Percentiles rank a stretch among this genome's conserved stretches.
Conservation (phyloP, 2,329 filamentous ascomycete species). For the Pseudopyrenochaeta lycopersici region DNA sequence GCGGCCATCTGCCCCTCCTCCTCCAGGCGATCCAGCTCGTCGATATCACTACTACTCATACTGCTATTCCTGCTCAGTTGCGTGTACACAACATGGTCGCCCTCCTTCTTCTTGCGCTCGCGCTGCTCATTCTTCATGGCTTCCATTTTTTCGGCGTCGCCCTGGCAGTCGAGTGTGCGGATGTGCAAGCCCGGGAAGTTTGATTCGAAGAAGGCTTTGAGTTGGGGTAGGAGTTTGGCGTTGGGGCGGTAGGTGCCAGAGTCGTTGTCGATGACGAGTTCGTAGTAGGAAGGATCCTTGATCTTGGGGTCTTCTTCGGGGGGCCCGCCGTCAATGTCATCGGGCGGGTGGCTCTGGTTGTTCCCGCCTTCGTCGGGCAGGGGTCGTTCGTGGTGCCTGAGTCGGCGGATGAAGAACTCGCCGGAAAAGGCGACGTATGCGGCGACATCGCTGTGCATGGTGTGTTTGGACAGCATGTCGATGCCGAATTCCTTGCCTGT, state of each 20-base stretch:
- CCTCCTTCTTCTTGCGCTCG: conserved; percentile 73
- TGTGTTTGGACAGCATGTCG: conserved; percentile 92
- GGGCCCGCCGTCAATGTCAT: conserved; percentile 59
- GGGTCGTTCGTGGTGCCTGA: conserved; percentile 60
- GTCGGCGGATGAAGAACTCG: conserved; percentile 87
- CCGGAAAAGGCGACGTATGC: conserved; percentile 92
- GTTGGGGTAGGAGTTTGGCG: conserved; percentile 73
- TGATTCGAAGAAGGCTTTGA: conserved; percentile 73
- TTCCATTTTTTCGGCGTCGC: conserved; percentile 75
- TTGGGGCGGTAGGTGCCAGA: conserved; percentile 93
- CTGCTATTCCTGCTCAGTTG: conserved; percentile 59
- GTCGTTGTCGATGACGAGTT: conserved; percentile 94
- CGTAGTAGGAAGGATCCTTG: conserved; percentile 71
- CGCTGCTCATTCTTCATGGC: conserved; percentile 80
- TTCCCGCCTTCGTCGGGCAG: conserved; percentile 44
- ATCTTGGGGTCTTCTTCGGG: conserved; percentile 45
- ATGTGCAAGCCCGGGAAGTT: conserved; percentile 83
- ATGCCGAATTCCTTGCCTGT: conserved; percentile 96
- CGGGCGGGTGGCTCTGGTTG: conserved; percentile 60
- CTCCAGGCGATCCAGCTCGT: conserved; percentile 60
- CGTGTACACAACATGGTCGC: conserved; percentile 62
- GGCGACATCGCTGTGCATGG: conserved; percentile 93
- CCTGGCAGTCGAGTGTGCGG: conserved; percentile 75
- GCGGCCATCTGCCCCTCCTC: conserved; percentile 28
- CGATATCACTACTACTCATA: conserved; percentile 66